These are phyloP conservation scores for Spinellus fusiger DNA, from an alignment of 192 early-diverging fungal species.

Conservation along the genomic window DNA sequence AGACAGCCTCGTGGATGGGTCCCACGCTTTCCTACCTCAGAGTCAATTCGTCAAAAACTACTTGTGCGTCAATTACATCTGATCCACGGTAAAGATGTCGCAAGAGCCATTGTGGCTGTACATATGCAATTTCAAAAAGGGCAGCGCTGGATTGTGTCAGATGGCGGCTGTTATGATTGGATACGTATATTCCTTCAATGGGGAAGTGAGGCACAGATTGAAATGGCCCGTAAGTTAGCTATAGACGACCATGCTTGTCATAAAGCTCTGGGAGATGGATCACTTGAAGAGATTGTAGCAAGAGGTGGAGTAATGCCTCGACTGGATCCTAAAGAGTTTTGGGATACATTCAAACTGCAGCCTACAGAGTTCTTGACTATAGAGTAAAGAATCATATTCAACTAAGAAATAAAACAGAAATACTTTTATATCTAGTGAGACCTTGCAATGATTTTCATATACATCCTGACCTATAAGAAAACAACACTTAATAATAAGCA, in stretches of 20 bases:
- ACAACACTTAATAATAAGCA: too few species aligned
- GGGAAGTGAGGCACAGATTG: slow-evolving; percentile 23
- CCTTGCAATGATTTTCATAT: too few species aligned
- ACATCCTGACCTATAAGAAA: too few species aligned
- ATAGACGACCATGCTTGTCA: slow-evolving; percentile 15
- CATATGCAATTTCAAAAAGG: slow-evolving; percentile 21
- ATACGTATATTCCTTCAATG: slow-evolving; percentile 17
- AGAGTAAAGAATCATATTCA: too few species aligned
- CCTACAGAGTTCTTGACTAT: slow-evolving; percentile 20
- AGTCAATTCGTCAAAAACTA: slow-evolving; percentile 20
- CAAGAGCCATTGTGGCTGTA: slow-evolving; percentile 44
- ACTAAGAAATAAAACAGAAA: too few species aligned
- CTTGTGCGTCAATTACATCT: slow-evolving; percentile 42
- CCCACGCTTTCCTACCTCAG: slow-evolving; percentile 37
- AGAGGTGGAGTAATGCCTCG: slow-evolving; percentile 13
- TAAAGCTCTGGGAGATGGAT: slow-evolving; percentile 8
- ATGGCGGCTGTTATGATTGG: slow-evolving; percentile 55
- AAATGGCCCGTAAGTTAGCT: slow-evolving; percentile 2
- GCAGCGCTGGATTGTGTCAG: slow-evolving; percentile 53
- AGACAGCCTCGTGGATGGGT: slow-evolving; percentile 54
- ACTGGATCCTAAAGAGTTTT: slow-evolving; percentile 33
- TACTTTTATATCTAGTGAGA: too few species aligned
- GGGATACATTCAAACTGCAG: slow-evolving; percentile 19
- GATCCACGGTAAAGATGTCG: slow-evolving; percentile 57
- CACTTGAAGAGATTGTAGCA: slow-evolving; percentile 13